Conservation (phyloP, 2,329 filamentous ascomycete genomes). For the Cladosporium sphaerospermum region DNA sequence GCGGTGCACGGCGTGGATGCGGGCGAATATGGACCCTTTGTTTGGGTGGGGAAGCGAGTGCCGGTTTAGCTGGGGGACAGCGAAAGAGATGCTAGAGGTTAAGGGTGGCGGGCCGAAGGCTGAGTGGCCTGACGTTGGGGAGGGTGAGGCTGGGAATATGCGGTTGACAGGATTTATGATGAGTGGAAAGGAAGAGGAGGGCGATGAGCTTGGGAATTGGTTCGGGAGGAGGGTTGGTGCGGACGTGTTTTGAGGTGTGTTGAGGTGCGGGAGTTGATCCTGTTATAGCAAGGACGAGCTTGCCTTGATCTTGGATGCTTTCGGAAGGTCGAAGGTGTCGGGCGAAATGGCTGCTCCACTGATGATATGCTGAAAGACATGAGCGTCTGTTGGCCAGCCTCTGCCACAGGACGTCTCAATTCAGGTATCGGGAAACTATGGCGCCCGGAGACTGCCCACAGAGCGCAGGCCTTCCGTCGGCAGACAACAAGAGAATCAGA, state of each 20-base stretch:
- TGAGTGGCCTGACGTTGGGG: conserved; percentile 69
- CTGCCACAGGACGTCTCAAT: too few relatives aligned
- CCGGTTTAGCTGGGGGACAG: conserved; percentile 91
- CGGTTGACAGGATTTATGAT: conserved; percentile 73
- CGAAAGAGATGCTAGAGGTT: conserved; percentile 84
- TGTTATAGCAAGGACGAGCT: too few relatives aligned
- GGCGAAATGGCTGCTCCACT: too few relatives aligned
- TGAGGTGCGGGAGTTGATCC: too few relatives aligned
- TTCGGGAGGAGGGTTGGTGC: conserved; percentile 68
- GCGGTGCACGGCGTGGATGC: conserved; percentile 74
- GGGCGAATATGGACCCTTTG: conserved; percentile 78
- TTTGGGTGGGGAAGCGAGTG: conserved; percentile 95
- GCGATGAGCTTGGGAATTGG: conserved; percentile 70
- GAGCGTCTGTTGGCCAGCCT: too few relatives aligned
- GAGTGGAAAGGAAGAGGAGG: conserved; percentile 39
- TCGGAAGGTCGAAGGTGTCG: too few relatives aligned
- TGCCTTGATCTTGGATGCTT: too few relatives aligned
- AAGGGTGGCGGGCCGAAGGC: conserved; percentile 62
- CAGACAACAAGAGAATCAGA: too few relatives aligned
- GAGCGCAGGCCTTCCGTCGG: too few relatives aligned
- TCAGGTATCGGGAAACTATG: too few relatives aligned
- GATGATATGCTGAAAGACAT: too few relatives aligned
- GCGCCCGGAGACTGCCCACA: too few relatives aligned
- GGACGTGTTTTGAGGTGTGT: conserved; percentile 57
- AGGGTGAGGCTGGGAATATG: conserved; percentile 59